Conservation (phyloP, 768 basidiomycete species). For the Saitozyma podzolica region DNA sequence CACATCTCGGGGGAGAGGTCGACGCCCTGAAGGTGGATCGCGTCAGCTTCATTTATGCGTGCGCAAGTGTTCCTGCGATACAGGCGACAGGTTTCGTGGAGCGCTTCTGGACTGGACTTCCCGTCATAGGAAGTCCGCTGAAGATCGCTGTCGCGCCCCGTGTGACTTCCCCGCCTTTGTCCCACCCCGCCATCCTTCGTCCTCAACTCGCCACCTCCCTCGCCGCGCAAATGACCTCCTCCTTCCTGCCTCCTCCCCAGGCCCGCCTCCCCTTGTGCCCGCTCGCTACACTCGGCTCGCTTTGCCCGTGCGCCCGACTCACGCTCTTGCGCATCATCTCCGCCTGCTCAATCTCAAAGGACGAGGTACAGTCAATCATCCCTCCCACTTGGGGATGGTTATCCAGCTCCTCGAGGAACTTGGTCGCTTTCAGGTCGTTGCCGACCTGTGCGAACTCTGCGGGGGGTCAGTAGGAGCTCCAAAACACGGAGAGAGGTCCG, state of each 20-base stretch:
- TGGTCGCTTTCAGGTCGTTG: slow-evolving; percentile 51
- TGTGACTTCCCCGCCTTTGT: no score
- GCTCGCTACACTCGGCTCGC: no score
- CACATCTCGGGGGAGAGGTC: slow-evolving; percentile 50
- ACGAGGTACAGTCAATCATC: slow-evolving; percentile 52
- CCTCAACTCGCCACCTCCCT: no score
- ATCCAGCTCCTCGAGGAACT: slow-evolving; percentile 53
- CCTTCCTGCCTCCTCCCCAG: no score
- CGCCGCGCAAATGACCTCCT: no score
- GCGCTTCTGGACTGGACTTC: no score
- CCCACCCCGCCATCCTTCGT: no score
- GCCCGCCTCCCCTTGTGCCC: no score
- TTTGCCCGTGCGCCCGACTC: slow-evolving; percentile 4
- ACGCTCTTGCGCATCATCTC: slow-evolving; percentile 48
- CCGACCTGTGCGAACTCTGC: slow-evolving; percentile 51
- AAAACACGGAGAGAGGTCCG: not conserved
- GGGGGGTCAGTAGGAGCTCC: slow-evolving; percentile 6
- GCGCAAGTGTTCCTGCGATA: no score
- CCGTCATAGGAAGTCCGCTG: no score
- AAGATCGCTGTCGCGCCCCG: no score
- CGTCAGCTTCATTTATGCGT: not conserved
- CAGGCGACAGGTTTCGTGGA: no score
- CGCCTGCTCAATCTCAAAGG: slow-evolving; percentile 47
- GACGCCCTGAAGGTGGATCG: slow-evolving; percentile 27
- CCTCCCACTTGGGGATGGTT: slow-evolving; percentile 52